Evolutionary conservation across 2,329 filamentous ascomycete genomes (phyloP), one percentile per base, ranked within the genome.

Genomic region (Fusarium sororula): DNA sequence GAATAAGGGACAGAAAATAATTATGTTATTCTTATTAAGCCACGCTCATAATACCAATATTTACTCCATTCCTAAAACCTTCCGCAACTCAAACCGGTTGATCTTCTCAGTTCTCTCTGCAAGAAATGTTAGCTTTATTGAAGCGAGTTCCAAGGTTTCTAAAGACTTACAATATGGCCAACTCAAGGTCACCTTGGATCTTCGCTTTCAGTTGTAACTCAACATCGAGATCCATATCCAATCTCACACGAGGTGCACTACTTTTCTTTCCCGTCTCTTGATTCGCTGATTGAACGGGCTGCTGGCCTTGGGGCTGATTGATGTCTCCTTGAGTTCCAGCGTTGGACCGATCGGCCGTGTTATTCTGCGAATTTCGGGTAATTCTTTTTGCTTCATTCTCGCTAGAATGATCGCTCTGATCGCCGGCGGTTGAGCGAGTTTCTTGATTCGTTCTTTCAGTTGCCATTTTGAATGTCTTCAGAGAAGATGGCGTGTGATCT

Each of bases 201-300:
- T 72, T 72, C 9, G 68, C 70, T 48, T 72, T 72, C 2, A 72
- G 45, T 22, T 72, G 30, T 11, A 72, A 22, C 26, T 72, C 70
- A 17, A 72, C 32, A 38, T 72, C 70, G 1, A 72, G 51, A 20
- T 72, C 70, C 68, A 72, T 72, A 9, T 72, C 68, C 7, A 72
- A 30, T 17, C 30, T 72, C 17, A 72, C 63, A 10, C 68, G 44
- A 9, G 70, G 68, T 18, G 68, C 68, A 3, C 68, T 63, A 11
- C 59, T 69, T 48, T 72, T 72, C 45, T 67, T 53, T 13, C 9
- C 39, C 6, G 53, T 22, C 30, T 58, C 32, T 38, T 72, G 39
- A 12, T 20, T 44, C 17, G 26, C 26, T 42, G 37, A 8, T 14
- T 67, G 65, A 5, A 32, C 13, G 4, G 48, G 42, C 11, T 71